Percentiles rank a stretch among this genome's conserved stretches.
phyloP scores from a whole-genome alignment of 768 basidiomycete genomes.

The Leccinellum rugosiceps region DNA sequence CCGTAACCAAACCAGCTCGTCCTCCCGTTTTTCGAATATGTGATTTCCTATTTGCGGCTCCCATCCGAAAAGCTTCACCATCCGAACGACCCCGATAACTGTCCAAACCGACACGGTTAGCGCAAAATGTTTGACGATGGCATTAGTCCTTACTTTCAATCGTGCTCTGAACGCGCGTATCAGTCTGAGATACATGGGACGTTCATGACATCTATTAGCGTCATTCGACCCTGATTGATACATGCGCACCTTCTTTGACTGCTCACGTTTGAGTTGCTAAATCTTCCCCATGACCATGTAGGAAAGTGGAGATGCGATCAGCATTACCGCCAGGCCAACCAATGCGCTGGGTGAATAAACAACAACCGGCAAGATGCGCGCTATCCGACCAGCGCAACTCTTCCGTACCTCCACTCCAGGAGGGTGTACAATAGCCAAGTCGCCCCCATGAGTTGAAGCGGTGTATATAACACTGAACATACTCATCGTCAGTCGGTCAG shows the following conservation, averaged over 20 bases:
- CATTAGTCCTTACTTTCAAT: not conserved
- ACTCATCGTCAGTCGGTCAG: not conserved
- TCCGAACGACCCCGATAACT: constrained; percentile 1
- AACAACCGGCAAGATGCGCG: not conserved
- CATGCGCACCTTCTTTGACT: not conserved
- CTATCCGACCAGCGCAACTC: too few relatives aligned
- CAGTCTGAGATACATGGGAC: not conserved
- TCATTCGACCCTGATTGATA: not conserved
- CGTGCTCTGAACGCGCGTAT: constrained; percentile 1
- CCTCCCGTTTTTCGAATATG: constrained; percentile 2
- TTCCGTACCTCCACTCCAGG: not conserved
- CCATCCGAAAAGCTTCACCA: constrained; percentile 4
- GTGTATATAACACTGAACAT: not conserved
- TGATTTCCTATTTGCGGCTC: not conserved
- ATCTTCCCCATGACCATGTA: not conserved
- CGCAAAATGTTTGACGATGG: not conserved
- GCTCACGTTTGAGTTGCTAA: not conserved
- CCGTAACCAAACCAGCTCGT: constrained; percentile 1
- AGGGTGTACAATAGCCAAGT: constrained; percentile 3
- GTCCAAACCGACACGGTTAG: not conserved
- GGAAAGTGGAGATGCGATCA: not conserved
- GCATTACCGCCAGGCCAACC: not conserved
- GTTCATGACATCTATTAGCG: not conserved
- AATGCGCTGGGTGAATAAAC: not conserved
- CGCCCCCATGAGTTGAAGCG: not conserved